A percentile compares a stretch with the other conserved stretches of the same genome.
Conservation (phyloP, 306 rosid genomes). For the Casuarina equisetifolia region DNA sequence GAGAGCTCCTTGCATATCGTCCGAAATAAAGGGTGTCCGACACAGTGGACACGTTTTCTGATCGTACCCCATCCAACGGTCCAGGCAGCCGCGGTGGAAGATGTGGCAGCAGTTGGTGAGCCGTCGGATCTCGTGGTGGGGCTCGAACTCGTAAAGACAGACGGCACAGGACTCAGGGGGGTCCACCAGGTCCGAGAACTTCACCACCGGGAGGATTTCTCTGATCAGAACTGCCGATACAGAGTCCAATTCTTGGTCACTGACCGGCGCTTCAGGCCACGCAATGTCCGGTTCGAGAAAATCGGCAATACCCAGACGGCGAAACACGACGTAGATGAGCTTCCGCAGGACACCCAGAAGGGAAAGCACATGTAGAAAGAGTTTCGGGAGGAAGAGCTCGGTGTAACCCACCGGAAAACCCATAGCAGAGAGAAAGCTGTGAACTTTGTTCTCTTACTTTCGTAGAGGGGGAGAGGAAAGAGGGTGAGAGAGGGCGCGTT, state of each 20-base stretch:
- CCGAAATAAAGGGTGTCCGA: slow-evolving; percentile 63
- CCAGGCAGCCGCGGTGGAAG: slow-evolving; percentile 71
- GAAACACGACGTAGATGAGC: slow-evolving; percentile 40
- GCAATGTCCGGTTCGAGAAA: slow-evolving; percentile 64
- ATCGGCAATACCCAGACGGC: slow-evolving; percentile 52
- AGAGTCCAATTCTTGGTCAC: slow-evolving; percentile 43
- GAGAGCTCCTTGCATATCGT: slow-evolving; percentile 54
- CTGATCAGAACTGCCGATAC: slow-evolving; percentile 51
- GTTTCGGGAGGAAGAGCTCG: slow-evolving; percentile 60
- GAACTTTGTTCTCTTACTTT: neutral
- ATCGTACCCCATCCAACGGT: slow-evolving; percentile 90
- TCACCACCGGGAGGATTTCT: slow-evolving; percentile 60
- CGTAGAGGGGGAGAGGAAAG: neutral
- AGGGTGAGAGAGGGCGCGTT: slow-evolving; percentile 6
- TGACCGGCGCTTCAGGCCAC: slow-evolving; percentile 29
- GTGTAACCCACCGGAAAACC: slow-evolving; percentile 80
- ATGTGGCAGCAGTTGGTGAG: slow-evolving; percentile 73
- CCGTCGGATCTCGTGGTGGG: slow-evolving; percentile 71
- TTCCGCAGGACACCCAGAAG: slow-evolving; percentile 56
- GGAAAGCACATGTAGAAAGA: slow-evolving; percentile 53
- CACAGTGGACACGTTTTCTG: slow-evolving; percentile 88
- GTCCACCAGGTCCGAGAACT: slow-evolving; percentile 61
- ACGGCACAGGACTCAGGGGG: slow-evolving; percentile 77
- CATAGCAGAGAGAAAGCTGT: slow-evolving; percentile 29
- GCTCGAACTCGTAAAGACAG: slow-evolving; percentile 69